A percentile compares a stretch with the other conserved stretches of the same genome.
Conservation (phyloP, 2,329 filamentous ascomycete species). For the Calonectria hongkongensis region DNA sequence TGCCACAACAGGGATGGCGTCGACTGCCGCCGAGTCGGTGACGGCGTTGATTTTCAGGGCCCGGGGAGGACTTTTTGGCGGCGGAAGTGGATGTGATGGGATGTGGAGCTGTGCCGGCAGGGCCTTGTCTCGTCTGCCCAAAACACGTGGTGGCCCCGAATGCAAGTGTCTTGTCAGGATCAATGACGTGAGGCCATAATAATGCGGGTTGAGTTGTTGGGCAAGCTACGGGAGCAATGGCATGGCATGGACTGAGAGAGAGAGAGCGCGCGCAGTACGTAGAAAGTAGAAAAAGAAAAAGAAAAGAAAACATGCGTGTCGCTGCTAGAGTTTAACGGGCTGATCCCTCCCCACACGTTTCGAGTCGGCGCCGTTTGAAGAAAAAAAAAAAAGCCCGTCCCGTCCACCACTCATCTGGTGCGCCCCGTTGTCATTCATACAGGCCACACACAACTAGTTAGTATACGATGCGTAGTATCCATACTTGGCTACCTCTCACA, state of each 20-base stretch:
- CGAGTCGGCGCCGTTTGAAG: slow-evolving; percentile 21
- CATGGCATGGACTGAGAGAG: slow-evolving; percentile 10
- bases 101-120: slow-evolving; percentile 33
- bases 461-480: neutral
- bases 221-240: neutral
- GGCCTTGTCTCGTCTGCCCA: slow-evolving; percentile 34
- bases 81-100: slow-evolving; percentile 30
- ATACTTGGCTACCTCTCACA: slow-evolving; percentile 17
- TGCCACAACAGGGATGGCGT: slow-evolving; percentile 45
- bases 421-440: slow-evolving; percentile 17
- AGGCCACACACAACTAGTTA: slow-evolving; percentile 8
- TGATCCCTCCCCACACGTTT: slow-evolving; percentile 23
- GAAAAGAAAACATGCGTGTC: neutral
- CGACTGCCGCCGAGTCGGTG: slow-evolving; percentile 37
- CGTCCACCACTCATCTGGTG: slow-evolving; percentile 16
- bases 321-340: slow-evolving; percentile 10
- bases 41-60: slow-evolving; percentile 38
- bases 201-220: slow-evolving; percentile 34
- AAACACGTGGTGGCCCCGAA: slow-evolving; percentile 41
- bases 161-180: slow-evolving; percentile 32
- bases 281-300: neutral
- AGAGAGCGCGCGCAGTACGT: neutral
- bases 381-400: slow-evolving; percentile 20
- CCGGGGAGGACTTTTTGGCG: slow-evolving; percentile 29
- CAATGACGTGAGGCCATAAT: slow-evolving; percentile 25